Percentiles rank a stretch among this genome's conserved stretches.
phyloP scores from a whole-genome alignment of 1,139 yeast species.

The Blastobotrys petasosporus region DNA sequence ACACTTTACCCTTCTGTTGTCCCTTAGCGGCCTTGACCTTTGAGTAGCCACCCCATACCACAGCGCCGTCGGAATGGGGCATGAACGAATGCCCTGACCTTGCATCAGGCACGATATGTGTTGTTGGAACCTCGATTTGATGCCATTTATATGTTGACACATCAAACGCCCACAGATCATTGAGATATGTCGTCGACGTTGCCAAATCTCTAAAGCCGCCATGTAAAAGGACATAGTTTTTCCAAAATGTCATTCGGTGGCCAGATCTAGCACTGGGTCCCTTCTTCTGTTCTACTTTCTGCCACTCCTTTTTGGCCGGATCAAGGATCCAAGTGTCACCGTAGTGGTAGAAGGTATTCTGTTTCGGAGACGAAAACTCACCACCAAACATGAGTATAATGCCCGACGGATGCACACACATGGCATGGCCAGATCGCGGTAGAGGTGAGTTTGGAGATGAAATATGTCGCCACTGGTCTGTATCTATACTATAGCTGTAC shows the following conservation, averaged over 20 bases:
- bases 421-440: constrained; percentile 90
- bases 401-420: constrained; percentile 92
- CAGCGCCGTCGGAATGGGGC: constrained; percentile 78
- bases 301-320: constrained; percentile 80
- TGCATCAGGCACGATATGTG: constrained; percentile 79
- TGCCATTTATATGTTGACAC: constrained; percentile 85
- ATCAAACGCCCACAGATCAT: constrained; percentile 91
- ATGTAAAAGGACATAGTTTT: constrained; percentile 72
- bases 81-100: constrained; percentile 89
- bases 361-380: constrained; percentile 94
- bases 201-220: constrained; percentile 96
- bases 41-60: constrained; percentile 89
- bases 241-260: constrained; percentile 86
- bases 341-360: constrained; percentile 90
- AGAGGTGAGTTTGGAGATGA: constrained; percentile 83
- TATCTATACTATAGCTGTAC: constrained; percentile 65
- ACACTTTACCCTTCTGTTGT: constrained; percentile 85
- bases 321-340: constrained; percentile 95
- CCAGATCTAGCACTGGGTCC: constrained; percentile 90
- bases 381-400: constrained; percentile 86
- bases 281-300: constrained; percentile 67
- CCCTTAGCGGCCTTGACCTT: constrained; percentile 90
- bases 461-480: constrained; percentile 73
- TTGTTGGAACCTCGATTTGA: constrained; percentile 80
- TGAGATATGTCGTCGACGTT: constrained; percentile 69